Evolutionary conservation across 441 rosid species (phyloP).

Genomic region (Corymbia citriodora): DNA sequence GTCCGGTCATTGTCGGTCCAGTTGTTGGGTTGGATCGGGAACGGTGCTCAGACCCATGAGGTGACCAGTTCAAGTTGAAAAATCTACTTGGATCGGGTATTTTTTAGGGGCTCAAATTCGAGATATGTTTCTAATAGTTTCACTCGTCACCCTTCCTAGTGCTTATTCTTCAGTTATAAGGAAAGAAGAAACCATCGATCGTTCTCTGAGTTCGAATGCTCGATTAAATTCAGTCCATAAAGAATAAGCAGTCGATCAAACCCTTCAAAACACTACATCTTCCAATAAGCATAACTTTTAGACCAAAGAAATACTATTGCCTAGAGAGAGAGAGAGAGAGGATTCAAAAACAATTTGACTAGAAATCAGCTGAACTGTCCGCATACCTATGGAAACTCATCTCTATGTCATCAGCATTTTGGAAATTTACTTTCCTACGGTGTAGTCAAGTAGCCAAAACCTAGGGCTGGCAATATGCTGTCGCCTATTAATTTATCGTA

Average conservation of each 20-base stretch:
- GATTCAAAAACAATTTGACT: no score
- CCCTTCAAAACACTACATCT: background rate
- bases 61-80: background rate
- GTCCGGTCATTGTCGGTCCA: background rate
- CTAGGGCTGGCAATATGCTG: background rate
- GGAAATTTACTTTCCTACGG: no score
- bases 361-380: no score
- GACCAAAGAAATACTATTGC: no score
- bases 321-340: no score
- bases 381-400: no score
- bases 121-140: background rate
- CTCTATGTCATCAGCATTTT: no score
- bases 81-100: background rate
- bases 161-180: background rate
- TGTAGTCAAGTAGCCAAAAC: background rate
- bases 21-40: background rate
- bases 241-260: background rate
- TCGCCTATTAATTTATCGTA: no score
- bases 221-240: background rate
- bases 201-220: background rate
- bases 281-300: no score
- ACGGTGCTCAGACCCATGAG: background rate
- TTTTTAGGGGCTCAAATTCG: accelerated
- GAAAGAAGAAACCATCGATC: background rate
- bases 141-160: background rate